Evolutionary conservation across 2,329 filamentous ascomycete genomes (phyloP).

Genomic region (Aspergillus aculeatus): DNA sequence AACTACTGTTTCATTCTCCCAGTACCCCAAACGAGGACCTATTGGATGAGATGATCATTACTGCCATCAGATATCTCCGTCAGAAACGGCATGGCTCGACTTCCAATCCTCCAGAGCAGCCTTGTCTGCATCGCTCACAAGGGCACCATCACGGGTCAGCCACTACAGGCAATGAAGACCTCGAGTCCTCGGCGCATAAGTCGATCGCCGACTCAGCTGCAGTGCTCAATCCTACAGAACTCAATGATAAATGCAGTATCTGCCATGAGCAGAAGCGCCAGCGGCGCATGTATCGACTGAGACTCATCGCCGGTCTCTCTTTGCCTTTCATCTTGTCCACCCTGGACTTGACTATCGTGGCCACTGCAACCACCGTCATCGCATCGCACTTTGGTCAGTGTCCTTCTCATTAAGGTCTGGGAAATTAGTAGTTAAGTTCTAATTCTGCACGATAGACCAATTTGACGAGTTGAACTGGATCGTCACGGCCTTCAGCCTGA

Average conservation of each 20-base stretch:
- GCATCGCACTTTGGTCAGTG: constrained; percentile 61
- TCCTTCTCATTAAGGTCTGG: neutral
- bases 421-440: neutral
- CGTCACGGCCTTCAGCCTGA: constrained; percentile 66
- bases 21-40: too few relatives aligned
- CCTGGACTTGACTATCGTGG: constrained; percentile 64
- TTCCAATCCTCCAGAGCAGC: neutral
- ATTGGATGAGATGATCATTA: neutral
- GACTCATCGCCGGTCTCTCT: constrained; percentile 58
- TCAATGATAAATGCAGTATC: constrained; percentile 9
- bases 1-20: neutral
- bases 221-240: neutral
- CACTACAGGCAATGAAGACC: neutral
- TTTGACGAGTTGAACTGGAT: constrained; percentile 66
- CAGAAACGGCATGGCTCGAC: neutral
- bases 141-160: neutral
- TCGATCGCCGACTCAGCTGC: neutral
- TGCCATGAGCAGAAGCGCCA: constrained; percentile 36
- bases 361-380: constrained; percentile 61
- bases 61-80: constrained; percentile 3
- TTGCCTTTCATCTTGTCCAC: constrained; percentile 62
- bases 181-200: neutral
- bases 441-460: constrained; percentile 38
- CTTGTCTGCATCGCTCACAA: constrained; percentile 12
- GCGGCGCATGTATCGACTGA: constrained; percentile 54